Percentiles rank a stretch among this genome's conserved stretches.
Evolutionary conservation across 2,329 filamentous ascomycete genomes (phyloP).

Genomic region (Neofusicoccum umdonicola): DNA sequence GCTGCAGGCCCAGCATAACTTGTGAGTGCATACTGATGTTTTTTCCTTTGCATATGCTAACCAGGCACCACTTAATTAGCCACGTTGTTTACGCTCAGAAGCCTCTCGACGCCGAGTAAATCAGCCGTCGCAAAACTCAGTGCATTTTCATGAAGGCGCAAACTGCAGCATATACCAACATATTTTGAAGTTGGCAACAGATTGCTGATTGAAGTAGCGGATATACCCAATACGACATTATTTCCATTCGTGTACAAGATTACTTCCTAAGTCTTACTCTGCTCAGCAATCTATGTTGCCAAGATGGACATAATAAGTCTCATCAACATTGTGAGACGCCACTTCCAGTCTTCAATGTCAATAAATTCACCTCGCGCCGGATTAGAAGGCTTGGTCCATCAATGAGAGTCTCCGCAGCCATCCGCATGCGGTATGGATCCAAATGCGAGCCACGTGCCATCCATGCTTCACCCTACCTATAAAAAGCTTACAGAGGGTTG

Average conservation of each 20-base stretch:
- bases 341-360: too few relatives aligned
- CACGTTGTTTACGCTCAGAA: conserved; percentile 15
- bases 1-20: conserved; percentile 18
- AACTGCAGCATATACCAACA: neutral
- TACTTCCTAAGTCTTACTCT: neutral
- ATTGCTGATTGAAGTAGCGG: neutral
- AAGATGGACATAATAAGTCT: too few relatives aligned
- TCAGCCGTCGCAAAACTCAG: neutral
- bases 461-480: too few relatives aligned
- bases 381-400: too few relatives aligned
- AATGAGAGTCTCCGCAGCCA: too few relatives aligned
- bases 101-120: neutral
- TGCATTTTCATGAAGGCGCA: neutral
- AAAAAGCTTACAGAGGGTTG: too few relatives aligned
- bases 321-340: too few relatives aligned
- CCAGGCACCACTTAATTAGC: neutral
- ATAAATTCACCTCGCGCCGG: too few relatives aligned
- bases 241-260: neutral
- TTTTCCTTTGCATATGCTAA: neutral
- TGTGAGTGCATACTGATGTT: neutral
- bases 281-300: neutral
- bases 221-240: neutral
- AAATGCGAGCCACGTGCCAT: too few relatives aligned
- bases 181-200: neutral
- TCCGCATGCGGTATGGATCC: too few relatives aligned